These are phyloP conservation scores for Endogone sp. DNA, from an alignment of 192 early-diverging fungal genomes.

Conservation along the genomic window DNA sequence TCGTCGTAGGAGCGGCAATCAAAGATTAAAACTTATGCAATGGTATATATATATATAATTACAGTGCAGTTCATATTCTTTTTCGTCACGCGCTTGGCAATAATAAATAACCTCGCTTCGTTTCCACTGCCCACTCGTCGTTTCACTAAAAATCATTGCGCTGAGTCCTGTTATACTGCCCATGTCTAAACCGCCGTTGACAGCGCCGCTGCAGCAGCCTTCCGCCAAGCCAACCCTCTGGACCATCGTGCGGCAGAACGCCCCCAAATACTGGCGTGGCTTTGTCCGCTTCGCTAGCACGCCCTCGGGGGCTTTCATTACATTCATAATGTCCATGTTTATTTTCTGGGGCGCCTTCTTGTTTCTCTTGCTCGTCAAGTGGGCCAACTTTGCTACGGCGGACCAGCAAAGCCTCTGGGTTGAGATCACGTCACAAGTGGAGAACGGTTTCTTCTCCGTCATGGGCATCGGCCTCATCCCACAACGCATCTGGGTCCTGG, in stretches of 20 bases:
- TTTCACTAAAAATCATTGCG: too few species aligned
- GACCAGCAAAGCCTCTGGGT: slow-evolving; percentile 32
- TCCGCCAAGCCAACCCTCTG: not conserved
- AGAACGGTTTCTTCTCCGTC: slow-evolving; percentile 32
- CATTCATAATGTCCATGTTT: not conserved
- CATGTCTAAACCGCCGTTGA: too few species aligned
- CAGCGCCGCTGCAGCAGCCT: too few species aligned
- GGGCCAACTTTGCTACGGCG: slow-evolving; percentile 20
- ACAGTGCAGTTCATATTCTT: too few species aligned
- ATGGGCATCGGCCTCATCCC: slow-evolving; percentile 31
- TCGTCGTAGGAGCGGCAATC: too few species aligned
- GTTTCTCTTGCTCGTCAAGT: slow-evolving; percentile 25
- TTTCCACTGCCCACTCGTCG: too few species aligned
- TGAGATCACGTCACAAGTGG: slow-evolving; percentile 34
- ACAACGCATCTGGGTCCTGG: slow-evolving; percentile 24
- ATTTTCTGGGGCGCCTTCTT: slow-evolving; percentile 37
- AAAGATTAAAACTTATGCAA: too few species aligned
- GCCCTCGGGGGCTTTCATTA: not conserved
- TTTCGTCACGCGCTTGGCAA: too few species aligned
- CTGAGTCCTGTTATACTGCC: too few species aligned
- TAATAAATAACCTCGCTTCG: too few species aligned
- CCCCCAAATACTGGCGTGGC: not conserved
- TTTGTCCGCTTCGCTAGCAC: not conserved
- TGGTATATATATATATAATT: too few species aligned
- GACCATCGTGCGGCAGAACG: not conserved